Evolutionary conservation across 2,329 filamentous ascomycete species (phyloP), one percentile per base, ranked within the genome.

Genomic region (Hypomyces rosellus): DNA sequence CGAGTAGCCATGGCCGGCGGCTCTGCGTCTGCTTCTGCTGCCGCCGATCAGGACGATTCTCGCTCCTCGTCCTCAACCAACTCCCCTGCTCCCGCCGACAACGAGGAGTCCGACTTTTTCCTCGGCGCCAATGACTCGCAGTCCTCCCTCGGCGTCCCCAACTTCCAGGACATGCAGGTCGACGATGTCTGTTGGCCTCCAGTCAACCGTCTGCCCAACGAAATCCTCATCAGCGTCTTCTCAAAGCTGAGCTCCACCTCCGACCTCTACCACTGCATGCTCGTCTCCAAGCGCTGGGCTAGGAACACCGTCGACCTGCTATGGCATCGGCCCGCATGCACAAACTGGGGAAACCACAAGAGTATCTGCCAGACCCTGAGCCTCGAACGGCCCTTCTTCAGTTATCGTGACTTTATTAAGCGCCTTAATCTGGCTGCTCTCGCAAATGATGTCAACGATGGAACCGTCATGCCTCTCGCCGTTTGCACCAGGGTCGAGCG

Each of bases 91-190:
- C 82, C 86, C 47, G 82, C 82, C 65, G 86, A 89, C 63, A 89
- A 95, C 69, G 87, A 91, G 64, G 92, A 96, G 70, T 95, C 90
- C 59, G 92, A 96, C 71, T 96, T 93, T 69, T 93, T 93, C 68
- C 85, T 87, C 65, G 81, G 79, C 51, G 85, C 87, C 61, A 96
- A 96, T 72, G 92, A 96, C 71, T 96, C 92, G 4, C 81, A 93
- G 66, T 96, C 92, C 1, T 96, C 92, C 1, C 79, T 96, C 50
- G 90, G 89, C 48, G 82, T 89, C 34, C 86, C 87, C 42, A 86
- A 86, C 53, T 78, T 89, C 52, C 84, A 84, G 63, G 86, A 89
- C 61, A 86, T 84, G 79, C 84, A 78, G 64, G 82, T 82, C 56
- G 82, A 85, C 63, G 74, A 82, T 58, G 77, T 80, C 61, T 87